Base-by-base conservation (phyloP, 2,329 filamentous ascomycete genomes). In the Blastomyces gilchristii region DNA sequence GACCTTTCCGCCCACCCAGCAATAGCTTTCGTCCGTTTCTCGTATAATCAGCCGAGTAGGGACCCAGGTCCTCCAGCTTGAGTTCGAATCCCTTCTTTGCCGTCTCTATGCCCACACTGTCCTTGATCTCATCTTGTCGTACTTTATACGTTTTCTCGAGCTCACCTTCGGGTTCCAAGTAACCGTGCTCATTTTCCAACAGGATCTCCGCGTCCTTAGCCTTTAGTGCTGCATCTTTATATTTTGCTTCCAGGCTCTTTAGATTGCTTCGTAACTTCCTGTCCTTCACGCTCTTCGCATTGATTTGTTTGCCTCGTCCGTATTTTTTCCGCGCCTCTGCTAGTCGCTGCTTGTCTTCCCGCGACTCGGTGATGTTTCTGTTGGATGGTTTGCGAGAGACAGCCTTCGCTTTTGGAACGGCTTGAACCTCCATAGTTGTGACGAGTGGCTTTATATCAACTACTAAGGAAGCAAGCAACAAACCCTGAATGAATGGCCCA, bases 141-240 rank as follows among this genome's bases (percentile, higher is more conserved):
- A 97, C 89, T 76, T 90, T 92, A 79, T 95, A 97, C 25, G 94
- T 99, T 72, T 87, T 82, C 75, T 99, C 94, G 65, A 99, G 81
- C 73, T 92, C 92, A 34, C 83, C 83, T 74, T 99, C 94, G 1
- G 93, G 83, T 75, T 97, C 90, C 63, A 99, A 80, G 70, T 96
- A 95, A 7, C 94, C 94, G 12, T 83, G 80, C 7, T 87, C 85
- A 74, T 96, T 90, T 76, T 97, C 93, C 62, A 96, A 84, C 69
- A 99, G 79, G 63, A 99, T 94, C 77, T 99, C 94, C 28, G 93
- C 91, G 80, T 97, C 93, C 77, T 96, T 96, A 18, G 94, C 91
- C 74, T 89, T 87, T 45, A 95, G 76, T 0, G 89, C 80, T 0
- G 93, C 93, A 69, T 88, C 84, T 71, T 91, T 85, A 77, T 91